Evolutionary conservation across 768 basidiomycete genomes (phyloP).

Genomic region (Rhodotorula taiwanensis): DNA sequence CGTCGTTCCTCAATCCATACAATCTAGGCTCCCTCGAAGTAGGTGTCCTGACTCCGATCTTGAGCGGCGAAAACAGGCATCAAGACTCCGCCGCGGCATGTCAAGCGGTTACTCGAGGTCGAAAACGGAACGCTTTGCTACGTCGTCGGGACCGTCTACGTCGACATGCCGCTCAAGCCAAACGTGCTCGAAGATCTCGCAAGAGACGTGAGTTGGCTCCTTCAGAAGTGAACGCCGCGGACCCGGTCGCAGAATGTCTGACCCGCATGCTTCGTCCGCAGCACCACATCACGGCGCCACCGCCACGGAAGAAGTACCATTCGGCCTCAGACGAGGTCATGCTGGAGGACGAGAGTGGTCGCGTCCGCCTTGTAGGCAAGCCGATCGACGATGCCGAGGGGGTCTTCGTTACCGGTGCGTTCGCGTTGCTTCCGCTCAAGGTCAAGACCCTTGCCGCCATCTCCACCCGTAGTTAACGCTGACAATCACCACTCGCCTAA

Average conservation of each 20-base stretch:
- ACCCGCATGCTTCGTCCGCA: conserved; percentile 42
- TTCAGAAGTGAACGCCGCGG: neutral
- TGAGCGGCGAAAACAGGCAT: conserved; percentile 3
- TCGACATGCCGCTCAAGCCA: conserved; percentile 98
- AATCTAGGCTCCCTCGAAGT: too few species aligned
- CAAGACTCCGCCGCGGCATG: conserved; percentile 53
- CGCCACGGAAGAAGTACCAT: conserved; percentile 64
- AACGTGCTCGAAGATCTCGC: conserved; percentile 95
- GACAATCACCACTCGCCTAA: neutral
- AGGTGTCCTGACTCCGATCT: neutral
- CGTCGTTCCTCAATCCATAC: too few species aligned
- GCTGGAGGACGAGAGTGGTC: conserved; percentile 93
- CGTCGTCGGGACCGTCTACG: conserved; percentile 88
- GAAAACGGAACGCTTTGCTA: conserved; percentile 77
- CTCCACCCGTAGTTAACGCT: neutral
- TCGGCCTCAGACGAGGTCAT: conserved; percentile 72
- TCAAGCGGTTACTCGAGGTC: conserved; percentile 81
- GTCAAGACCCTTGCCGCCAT: neutral
- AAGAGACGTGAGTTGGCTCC: conserved; percentile 63
- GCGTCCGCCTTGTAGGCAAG: conserved; percentile 78
- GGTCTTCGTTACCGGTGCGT: conserved; percentile 31
- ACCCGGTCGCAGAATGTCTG: neutral
- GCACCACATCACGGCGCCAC: conserved; percentile 84
- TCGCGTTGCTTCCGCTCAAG: too few species aligned
- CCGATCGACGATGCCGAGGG: conserved; percentile 47